Percentiles rank a stretch among this genome's conserved stretches.
Conservation (phyloP, 352 stramenopile species). For the Globisporangium splendens region DNA sequence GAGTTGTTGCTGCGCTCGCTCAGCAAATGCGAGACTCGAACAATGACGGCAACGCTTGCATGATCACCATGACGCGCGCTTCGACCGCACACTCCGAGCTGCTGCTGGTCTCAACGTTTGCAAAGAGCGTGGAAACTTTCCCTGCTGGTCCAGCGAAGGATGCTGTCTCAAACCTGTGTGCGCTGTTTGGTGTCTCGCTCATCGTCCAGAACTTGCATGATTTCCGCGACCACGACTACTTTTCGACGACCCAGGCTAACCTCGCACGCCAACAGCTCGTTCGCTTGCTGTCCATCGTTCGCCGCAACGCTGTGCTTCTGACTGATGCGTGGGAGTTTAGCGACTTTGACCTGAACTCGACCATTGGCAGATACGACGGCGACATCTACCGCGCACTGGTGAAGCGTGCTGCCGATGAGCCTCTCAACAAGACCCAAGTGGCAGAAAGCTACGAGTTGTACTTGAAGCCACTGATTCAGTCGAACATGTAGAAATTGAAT, state of each 20-base stretch:
- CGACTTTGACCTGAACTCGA: constrained; percentile 66
- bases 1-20: constrained; percentile 12
- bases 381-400: constrained; percentile 67
- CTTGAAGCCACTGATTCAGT: constrained; percentile 36
- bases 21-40: constrained; percentile 9
- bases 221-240: constrained; percentile 39
- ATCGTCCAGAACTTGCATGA: constrained; percentile 30
- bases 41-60: constrained; percentile 25
- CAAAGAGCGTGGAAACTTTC: constrained; percentile 13
- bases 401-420: constrained; percentile 40
- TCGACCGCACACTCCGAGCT: constrained; percentile 32
- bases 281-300: constrained; percentile 21
- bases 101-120: constrained; percentile 22
- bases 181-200: constrained; percentile 27
- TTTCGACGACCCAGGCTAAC: constrained; percentile 27
- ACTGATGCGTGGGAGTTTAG: constrained; percentile 36
- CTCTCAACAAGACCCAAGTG: constrained; percentile 56
- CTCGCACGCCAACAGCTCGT: constrained; percentile 19
- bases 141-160: constrained; percentile 9
- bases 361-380: constrained; percentile 59
- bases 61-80: constrained; percentile 37
- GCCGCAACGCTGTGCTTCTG: constrained; percentile 34
- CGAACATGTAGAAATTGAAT: constrained; percentile 18
- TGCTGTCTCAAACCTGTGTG: constrained; percentile 20
- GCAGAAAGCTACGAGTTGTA: constrained; percentile 58